Evolutionary conservation across 345 rosid genomes (phyloP), one percentile per base, ranked within the genome.

Genomic region (Populus ilicifolia): DNA sequence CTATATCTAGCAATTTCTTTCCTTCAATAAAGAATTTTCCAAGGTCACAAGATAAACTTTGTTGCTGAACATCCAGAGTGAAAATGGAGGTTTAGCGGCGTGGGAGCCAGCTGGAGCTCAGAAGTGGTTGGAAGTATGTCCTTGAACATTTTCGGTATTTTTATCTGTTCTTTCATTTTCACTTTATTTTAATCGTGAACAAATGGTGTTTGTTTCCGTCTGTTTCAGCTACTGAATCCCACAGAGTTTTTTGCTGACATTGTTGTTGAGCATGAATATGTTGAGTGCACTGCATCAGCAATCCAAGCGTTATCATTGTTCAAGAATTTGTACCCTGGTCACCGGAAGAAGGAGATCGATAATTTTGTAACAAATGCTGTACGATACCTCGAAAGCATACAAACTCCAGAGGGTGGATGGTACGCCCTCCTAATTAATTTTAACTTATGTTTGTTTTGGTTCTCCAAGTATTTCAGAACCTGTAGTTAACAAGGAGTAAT

Each of bases 341-440:
- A 89, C 25, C 81, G 89, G 76, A 83, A 46, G 76, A 80, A 83
- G 54, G 92, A 89, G 77, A 77, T 91, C 13, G 85, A 89, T 29
- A 68, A 18, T 46, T 88, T 85, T 82, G 80, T 91, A 23, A 16
- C 21, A 11, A 88, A 85, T 38, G 91, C 83, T 1, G 82, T 77
- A 4, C 5, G 71, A 17, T 89, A 59, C 73, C 43, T 89, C 9
- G 86, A 86, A 71, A 30, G 71, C 59, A 65, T 83, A 63, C 96
- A 90, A 83, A 83, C 36, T 56, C 68, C 78, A 0, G 88, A 90
- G 36, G 96, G 96, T 69, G 87, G 87, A 69, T 89, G 95, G 94
- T 88, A 18, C 14, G 23, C 67, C 30, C 11, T 8, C 14, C n/a
- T 20, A 1, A 16, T 46, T 46, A 11, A 48, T 1, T 13, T 36